Evolutionary conservation across 257 asterid genomes (phyloP), one percentile per base, ranked within the genome.

Genomic region (Anisodus acutangulus): DNA sequence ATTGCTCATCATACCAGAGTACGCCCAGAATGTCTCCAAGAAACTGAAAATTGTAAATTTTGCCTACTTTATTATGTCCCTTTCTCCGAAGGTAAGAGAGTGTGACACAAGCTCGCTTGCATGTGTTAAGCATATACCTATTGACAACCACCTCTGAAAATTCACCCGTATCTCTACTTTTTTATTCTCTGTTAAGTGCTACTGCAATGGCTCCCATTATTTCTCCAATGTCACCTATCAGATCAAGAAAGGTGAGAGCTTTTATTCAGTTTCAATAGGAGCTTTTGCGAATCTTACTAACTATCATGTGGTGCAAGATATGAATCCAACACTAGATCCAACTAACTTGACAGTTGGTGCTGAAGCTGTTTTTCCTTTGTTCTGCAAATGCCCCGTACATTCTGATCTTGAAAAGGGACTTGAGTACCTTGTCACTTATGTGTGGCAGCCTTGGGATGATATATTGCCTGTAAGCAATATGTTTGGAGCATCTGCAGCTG

Each of bases 361-460:
- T 2, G 90, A 91, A 37, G 90, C 55, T 0, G 85, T 91, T 55
- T 89, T 93, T 62, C 95, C 98, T 57, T 82, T 93, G 87, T 86
- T 89, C 83, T 93, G 98, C 74, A 92, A 88, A 88, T 95, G 98
- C 89, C 95, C 91, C 0, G 37, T 89, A 6, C 66, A 74, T 15
- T 87, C 92, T 7, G 74, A 85, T 47, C 7, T 49, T 2, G 88
- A 69, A 3, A 84, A 82, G 64, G 91, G 90, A 19, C 86, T 91
- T 72, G 63, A 31, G 9, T 88, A 87, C 81, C 89, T 93, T 37
- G 88, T 94, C 68, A 92, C 98, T 49, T 95, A 95, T 81, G 92
- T 91, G 13, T 93, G 95, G 98, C 97, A 92, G 85, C 97, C 94
- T 8, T 83, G 78, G 26, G 97, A 93, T 84, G 91, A 89, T 1